phyloP scores from a whole-genome alignment of 179 eudicot genomes.

The Gypsophila paniculata region DNA sequence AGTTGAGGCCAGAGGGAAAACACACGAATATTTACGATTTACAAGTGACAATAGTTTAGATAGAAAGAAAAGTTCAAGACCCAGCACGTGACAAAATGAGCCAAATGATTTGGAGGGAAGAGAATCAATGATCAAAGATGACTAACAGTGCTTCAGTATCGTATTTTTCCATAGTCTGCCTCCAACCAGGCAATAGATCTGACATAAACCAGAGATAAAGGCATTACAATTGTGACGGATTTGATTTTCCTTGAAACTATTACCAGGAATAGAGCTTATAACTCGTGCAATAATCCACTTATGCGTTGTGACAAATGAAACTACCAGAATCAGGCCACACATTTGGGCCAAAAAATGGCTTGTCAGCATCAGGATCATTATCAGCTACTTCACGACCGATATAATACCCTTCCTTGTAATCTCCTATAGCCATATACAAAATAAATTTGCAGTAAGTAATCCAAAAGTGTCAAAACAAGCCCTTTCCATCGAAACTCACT shows the following conservation, averaged over 20 bases:
- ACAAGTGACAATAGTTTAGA: not conserved
- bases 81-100: not conserved
- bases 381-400: constrained; percentile 77
- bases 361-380: constrained; percentile 63
- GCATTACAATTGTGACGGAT: not conserved
- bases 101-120: not conserved
- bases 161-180: constrained; percentile 84
- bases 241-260: not conserved
- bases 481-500: too few species aligned
- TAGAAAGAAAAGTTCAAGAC: not conserved
- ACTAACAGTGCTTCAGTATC: constrained; percentile 77
- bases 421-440: constrained; percentile 51
- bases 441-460: constrained; percentile 12
- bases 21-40: not conserved
- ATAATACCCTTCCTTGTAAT: constrained; percentile 88
- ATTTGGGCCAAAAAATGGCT: constrained; percentile 74
- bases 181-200: constrained; percentile 77
- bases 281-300: not conserved
- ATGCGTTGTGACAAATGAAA: not conserved
- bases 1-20: not conserved
- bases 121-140: constrained; percentile 19
- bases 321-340: constrained; percentile 76
- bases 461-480: not conserved
- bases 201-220: constrained; percentile 15
- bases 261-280: not conserved